Evolutionary conservation across 2,329 filamentous ascomycete species (phyloP), one percentile per base, ranked within the genome.

Genomic region (Metarhizium guizhouense): DNA sequence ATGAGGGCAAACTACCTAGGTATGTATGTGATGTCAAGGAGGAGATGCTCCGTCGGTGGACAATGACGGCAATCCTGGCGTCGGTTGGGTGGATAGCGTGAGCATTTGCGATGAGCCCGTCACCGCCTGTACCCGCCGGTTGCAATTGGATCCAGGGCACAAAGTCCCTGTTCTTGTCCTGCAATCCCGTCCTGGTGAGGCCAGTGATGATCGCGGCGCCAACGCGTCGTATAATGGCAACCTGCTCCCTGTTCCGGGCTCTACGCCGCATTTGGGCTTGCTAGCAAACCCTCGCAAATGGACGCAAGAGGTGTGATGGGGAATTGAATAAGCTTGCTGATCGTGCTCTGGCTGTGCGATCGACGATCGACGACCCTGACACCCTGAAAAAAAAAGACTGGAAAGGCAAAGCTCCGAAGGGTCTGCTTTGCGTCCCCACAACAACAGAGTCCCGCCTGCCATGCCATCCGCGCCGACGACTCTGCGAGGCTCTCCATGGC

Each of bases 281-380:
- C 25, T 14, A 30, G 25, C 20, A 45, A 50, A 36, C n/a, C 25
- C 36, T 49, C 48, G 48, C 48, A 36, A 25, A 54, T 40, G 42
- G 54, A 13, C 34, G 3, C 47, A 47, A 16, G 30, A 18, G 48
- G 38, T 47, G 45, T 3, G 45, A 48, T 48, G 20, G 45, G 14
- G 45, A n/a, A 48, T 48, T 20, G 43, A 18, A 48, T 34, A 51
- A 47, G 48, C 52, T 50, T 36, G 52, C 47, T 30, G 55, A 57
- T 57, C 55, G 55, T 5, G 20, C n/a, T 25, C 38, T 54, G 36
- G 52, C 52, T 50, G 55, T 52, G 55, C 8, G 47, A 57, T 57
- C 55, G 55, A 57, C 16, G 52, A 42, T 51, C 38, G 38, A 7
- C 48, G 29, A 38, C 32, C 48, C 52, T 36, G 14, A 42, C 38